These are phyloP conservation scores for Hypoxylon lenormandii DNA, from an alignment of 495 filamentous ascomycete species.

Conservation along the genomic window DNA sequence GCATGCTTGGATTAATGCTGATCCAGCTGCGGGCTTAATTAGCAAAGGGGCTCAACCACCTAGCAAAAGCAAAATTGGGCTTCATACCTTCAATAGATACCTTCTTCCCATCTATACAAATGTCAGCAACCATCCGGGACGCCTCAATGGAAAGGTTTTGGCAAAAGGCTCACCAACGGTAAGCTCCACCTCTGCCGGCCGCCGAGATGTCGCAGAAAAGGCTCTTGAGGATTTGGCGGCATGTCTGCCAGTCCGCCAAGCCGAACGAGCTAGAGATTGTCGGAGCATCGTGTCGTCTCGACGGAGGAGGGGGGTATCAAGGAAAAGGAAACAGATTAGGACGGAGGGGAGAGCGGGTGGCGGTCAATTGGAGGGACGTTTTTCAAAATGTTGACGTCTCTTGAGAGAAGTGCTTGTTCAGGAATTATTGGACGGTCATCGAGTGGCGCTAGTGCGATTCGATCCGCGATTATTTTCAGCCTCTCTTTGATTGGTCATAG, in stretches of 20 bases:
- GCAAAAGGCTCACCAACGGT: constrained; percentile 78
- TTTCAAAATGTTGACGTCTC: constrained; percentile 52
- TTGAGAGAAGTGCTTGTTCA: constrained; percentile 34
- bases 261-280: constrained; percentile 85
- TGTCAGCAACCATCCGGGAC: constrained; percentile 47
- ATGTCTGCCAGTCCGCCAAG: constrained; percentile 79
- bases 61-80: constrained; percentile 14
- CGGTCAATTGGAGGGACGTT: constrained; percentile 47
- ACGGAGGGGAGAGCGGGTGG: constrained; percentile 42
- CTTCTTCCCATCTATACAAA: constrained; percentile 87
- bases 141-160: constrained; percentile 27
- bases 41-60: constrained; percentile 45
- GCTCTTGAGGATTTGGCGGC: constrained; percentile 72
- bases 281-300: constrained; percentile 81
- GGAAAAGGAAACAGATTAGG: constrained; percentile 49
- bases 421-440: constrained; percentile 35
- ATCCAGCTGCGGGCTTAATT: constrained; percentile 71
- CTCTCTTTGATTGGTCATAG: constrained; percentile 52
- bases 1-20: constrained; percentile 97
- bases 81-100: constrained; percentile 89
- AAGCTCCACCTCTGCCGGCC: constrained; percentile 90
- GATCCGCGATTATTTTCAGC: constrained; percentile 52
- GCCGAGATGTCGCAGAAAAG: constrained; percentile 78
- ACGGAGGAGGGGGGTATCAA: constrained; percentile 51
- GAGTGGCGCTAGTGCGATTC: constrained; percentile 42